Evolutionary conservation across 257 asterid genomes (phyloP).

Genomic region (Forsythia viridissima): DNA sequence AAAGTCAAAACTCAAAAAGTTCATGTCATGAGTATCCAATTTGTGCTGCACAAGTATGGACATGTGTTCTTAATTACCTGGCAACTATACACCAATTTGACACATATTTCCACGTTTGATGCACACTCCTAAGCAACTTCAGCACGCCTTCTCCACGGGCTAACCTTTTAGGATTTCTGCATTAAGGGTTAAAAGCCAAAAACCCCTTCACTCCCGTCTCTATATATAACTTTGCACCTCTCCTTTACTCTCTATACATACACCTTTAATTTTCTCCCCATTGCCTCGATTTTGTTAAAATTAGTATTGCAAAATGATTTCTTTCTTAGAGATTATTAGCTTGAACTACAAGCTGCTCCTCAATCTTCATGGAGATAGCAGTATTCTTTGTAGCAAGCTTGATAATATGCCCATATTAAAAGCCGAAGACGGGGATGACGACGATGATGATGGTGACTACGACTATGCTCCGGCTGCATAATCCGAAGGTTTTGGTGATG

Average conservation of each 20-base stretch:
- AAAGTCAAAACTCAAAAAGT: neutral
- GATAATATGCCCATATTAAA: neutral
- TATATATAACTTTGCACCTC: neutral
- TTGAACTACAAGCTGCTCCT: neutral
- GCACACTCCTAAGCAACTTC: neutral
- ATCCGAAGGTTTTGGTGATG: neutral
- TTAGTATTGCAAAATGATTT: neutral
- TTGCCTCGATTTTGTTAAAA: neutral
- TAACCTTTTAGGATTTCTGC: neutral
- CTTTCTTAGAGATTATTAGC: neutral
- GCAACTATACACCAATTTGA: neutral
- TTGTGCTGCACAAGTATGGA: neutral
- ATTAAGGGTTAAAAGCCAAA: neutral
- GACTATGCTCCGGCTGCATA: slow-evolving; percentile 3
- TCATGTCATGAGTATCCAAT: neutral
- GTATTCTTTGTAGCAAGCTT: neutral
- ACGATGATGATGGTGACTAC: neutral
- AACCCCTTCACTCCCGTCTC: neutral
- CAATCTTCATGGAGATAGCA: neutral
- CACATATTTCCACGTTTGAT: neutral
- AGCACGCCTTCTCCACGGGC: neutral
- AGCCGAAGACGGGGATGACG: neutral
- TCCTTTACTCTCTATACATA: neutral
- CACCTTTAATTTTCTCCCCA: neutral
- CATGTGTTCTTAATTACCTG: neutral